Evolutionary conservation across 441 rosid species (phyloP).

Genomic region (Sinapis alba): DNA sequence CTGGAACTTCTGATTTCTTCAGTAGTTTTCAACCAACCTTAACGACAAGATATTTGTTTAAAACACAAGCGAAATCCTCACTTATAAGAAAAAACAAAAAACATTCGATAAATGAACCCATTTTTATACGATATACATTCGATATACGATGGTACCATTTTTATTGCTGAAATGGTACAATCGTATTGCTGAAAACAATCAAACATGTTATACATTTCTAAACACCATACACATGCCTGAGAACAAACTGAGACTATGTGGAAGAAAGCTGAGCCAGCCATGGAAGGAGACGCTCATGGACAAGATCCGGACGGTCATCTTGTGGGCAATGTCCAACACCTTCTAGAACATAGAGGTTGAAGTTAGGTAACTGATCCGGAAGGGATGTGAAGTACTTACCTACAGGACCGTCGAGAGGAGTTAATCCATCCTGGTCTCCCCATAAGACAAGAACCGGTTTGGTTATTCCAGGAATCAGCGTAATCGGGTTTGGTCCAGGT

Average conservation of each 20-base stretch:
- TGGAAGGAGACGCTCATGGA: constrained; percentile 77
- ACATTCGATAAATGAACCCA: no score
- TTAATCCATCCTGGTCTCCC: constrained; percentile 89
- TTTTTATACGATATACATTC: no score
- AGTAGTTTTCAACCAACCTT: no score
- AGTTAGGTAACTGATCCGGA: constrained; percentile 59
- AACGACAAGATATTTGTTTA: no score
- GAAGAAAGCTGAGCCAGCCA: constrained; percentile 63
- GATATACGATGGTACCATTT: no score
- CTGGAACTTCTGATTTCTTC: no score
- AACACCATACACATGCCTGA: not conserved
- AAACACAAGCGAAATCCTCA: no score
- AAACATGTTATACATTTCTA: constrained; percentile 24
- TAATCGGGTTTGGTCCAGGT: constrained; percentile 85
- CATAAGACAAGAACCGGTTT: constrained; percentile 74
- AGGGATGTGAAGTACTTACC: constrained; percentile 77
- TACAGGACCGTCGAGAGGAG: constrained; percentile 89
- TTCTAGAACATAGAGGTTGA: constrained; percentile 60
- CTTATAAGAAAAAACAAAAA: no score
- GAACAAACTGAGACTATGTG: constrained; percentile 26
- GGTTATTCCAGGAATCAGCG: constrained; percentile 60
- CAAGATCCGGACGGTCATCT: constrained; percentile 81
- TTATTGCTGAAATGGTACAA: no score
- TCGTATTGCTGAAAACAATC: no score
- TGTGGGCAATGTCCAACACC: constrained; percentile 97